Evolutionary conservation across 768 basidiomycete genomes (phyloP).

Genomic region (Strobilomyces echinocephalus): DNA sequence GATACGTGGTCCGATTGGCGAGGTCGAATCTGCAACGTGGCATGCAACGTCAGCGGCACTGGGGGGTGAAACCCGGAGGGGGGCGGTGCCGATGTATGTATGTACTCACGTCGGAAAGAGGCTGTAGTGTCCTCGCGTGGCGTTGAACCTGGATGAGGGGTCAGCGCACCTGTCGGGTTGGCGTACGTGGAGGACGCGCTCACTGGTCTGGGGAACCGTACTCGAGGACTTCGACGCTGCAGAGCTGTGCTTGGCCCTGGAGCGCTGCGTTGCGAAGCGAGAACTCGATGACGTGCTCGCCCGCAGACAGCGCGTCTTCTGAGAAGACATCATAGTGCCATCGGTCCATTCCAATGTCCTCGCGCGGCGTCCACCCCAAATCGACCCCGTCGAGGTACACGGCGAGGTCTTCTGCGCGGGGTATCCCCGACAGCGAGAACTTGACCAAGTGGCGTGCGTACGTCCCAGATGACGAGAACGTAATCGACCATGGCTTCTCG

Average conservation of each 20-base stretch:
- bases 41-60: not conserved
- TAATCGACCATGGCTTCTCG: conserved; percentile 51
- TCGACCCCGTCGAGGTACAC: conserved; percentile 59
- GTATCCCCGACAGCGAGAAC: conserved; percentile 72
- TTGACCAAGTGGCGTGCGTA: conserved; percentile 59
- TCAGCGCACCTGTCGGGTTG: not conserved
- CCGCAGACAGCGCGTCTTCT: conserved; percentile 38
- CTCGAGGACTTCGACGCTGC: conserved; percentile 70
- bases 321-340: conserved; percentile 69
- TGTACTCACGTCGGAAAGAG: conserved; percentile 66
- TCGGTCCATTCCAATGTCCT: conserved; percentile 59
- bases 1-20: conserved; percentile 58
- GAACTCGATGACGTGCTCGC: conserved; percentile 59
- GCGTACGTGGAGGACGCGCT: not conserved
- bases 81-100: too few relatives aligned
- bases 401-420: conserved; percentile 45
- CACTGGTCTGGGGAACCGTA: conserved; percentile 63
- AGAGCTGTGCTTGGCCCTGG: conserved; percentile 64
- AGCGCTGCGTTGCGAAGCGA: conserved; percentile 42
- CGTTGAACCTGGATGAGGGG: conserved; percentile 47
- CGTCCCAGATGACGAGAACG: conserved; percentile 58
- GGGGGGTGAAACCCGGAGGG: not conserved
- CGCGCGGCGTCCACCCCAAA: conserved; percentile 49
- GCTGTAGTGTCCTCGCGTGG: conserved; percentile 53
- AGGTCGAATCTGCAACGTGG: conserved; percentile 44